Conservation (phyloP, 169 alveolate species). For the Plasmodium chabaudi region DNA sequence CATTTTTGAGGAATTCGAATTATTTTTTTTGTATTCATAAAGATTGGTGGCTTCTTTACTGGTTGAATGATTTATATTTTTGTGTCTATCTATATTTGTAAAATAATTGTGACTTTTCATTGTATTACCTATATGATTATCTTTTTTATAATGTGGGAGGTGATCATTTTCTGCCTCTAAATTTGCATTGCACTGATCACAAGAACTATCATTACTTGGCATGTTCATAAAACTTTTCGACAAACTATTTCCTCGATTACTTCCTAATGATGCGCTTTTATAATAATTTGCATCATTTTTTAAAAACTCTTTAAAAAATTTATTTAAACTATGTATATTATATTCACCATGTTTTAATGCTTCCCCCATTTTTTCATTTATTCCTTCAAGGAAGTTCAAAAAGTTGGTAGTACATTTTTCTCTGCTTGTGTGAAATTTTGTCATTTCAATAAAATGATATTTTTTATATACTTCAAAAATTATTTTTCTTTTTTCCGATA, state of each 20-base stretch:
- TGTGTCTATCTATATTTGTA: too few relatives aligned
- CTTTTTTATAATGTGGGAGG: too few relatives aligned
- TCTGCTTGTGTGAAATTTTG: conserved; percentile 69
- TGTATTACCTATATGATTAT: too few relatives aligned
- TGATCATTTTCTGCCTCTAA: too few relatives aligned
- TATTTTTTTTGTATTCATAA: too few relatives aligned
- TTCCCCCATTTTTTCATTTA: conserved; percentile 45
- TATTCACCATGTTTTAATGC: conserved; percentile 50
- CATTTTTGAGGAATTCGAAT: too few relatives aligned
- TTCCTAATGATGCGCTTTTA: conserved; percentile 12
- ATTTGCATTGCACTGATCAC: too few relatives aligned
- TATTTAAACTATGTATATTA: conserved; percentile 46
- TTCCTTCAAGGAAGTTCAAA: conserved; percentile 59
- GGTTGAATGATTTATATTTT: too few relatives aligned
- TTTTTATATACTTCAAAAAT: conserved; percentile 70
- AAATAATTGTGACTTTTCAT: too few relatives aligned
- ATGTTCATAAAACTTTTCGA: conserved; percentile 51
- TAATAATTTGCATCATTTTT: conserved; percentile 57
- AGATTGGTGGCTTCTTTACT: too few relatives aligned
- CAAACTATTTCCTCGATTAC: conserved; percentile 20
- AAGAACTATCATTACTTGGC: neutral
- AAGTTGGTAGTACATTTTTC: conserved; percentile 66
- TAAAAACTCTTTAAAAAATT: conserved; percentile 54
- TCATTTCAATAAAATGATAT: conserved; percentile 76
- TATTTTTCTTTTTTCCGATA: conserved; percentile 45